Conservation (phyloP, 257 asterid genomes). For the Echites panduratus region DNA sequence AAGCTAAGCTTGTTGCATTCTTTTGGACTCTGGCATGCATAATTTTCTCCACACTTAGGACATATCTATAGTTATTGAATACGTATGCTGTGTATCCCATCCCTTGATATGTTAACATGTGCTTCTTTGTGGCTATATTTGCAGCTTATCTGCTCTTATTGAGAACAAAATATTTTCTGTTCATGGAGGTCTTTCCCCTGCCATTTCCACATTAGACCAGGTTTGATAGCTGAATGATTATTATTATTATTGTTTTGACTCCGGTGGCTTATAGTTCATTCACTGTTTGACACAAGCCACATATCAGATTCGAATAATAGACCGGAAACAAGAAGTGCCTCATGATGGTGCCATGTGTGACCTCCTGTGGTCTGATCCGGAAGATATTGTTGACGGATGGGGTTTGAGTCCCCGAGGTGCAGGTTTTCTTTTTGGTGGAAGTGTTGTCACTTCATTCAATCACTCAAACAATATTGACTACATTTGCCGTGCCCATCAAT, state of each 20-base stretch:
- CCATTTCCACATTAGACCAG: constrained; percentile 89
- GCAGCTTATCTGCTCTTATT: constrained; percentile 91
- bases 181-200: constrained; percentile 97
- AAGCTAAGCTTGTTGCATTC: neutral
- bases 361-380: constrained; percentile 98
- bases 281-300: constrained; percentile 12
- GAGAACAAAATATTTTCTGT: constrained; percentile 90
- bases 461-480: constrained; percentile 78
- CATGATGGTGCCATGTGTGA: constrained; percentile 99
- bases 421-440: constrained; percentile 89
- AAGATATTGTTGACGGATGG: constrained; percentile 95
- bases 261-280: constrained; percentile 10
- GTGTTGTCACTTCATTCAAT: constrained; percentile 76
- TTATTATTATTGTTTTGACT: neutral
- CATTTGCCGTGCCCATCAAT: constrained; percentile 96
- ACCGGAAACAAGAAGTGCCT: constrained; percentile 97
- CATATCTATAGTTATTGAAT: neutral
- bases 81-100: neutral
- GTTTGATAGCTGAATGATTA: constrained; percentile 25
- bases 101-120: neutral
- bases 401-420: constrained; percentile 99
- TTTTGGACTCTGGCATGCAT: neutral
- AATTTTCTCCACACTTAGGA: neutral
- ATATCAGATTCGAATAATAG: constrained; percentile 78
- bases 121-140: constrained; percentile 8